Conservation (phyloP, 2,329 filamentous ascomycete species). For the Apiospora hydei region DNA sequence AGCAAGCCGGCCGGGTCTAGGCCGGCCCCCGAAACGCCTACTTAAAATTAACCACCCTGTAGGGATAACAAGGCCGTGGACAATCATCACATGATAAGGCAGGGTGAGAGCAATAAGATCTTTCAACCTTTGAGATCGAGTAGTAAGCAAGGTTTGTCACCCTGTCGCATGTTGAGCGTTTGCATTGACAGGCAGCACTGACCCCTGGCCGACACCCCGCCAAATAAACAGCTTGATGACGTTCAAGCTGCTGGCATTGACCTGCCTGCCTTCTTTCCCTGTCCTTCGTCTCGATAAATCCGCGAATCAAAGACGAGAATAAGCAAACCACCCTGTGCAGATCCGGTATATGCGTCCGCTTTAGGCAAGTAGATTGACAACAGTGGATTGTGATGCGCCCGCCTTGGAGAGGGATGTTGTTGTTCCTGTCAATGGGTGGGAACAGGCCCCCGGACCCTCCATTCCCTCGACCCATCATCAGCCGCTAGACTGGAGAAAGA, state of each 20-base stretch:
- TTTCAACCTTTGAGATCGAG: no score
- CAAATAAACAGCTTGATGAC: conserved; percentile 1
- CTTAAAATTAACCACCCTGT: no score
- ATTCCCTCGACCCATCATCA: background rate
- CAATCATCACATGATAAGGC: background rate
- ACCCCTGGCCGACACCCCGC: background rate
- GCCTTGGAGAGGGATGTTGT: background rate
- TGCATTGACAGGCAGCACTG: background rate
- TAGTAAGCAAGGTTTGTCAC: no score
- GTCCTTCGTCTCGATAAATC: background rate
- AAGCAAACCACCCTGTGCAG: background rate
- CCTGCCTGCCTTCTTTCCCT: background rate
- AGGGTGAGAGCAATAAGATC: background rate
- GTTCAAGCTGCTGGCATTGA: background rate
- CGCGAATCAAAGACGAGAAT: background rate
- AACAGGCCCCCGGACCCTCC: background rate
- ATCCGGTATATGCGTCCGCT: background rate
- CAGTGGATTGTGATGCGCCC: background rate
- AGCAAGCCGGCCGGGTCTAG: no score
- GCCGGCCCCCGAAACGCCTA: no score
- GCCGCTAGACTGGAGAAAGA: background rate
- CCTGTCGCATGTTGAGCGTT: background rate
- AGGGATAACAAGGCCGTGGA: no score
- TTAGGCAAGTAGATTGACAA: background rate
- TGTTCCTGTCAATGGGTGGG: background rate